Percentiles rank a stretch among this genome's conserved stretches.
These are phyloP conservation scores for Luffa acutangula DNA, from an alignment of 306 rosid species.

Conservation along the genomic window DNA sequence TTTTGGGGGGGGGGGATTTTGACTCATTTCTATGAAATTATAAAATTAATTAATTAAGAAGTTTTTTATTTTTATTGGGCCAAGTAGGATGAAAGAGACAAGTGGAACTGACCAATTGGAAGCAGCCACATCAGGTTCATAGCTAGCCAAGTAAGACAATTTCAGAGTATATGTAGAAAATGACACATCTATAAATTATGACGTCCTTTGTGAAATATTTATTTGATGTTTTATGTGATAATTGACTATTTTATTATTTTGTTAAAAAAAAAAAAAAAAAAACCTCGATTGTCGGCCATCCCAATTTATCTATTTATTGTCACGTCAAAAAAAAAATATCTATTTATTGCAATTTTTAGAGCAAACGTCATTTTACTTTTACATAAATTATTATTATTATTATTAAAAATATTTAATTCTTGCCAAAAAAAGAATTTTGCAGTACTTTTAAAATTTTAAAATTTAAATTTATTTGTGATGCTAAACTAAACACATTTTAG, in stretches of 20 bases:
- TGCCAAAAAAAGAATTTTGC: background rate
- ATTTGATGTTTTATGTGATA: background rate
- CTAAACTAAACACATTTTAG: background rate
- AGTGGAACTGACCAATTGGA: background rate
- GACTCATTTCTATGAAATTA: background rate
- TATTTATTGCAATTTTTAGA: background rate
- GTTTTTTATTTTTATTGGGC: background rate
- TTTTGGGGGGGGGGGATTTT: background rate
- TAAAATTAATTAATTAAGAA: background rate
- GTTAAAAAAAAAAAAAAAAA: background rate
- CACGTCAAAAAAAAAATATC: too few species aligned
- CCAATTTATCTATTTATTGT: background rate
- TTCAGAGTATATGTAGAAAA: conserved; percentile 8
- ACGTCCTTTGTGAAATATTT: conserved; percentile 1
- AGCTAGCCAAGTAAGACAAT: conserved; percentile 1
- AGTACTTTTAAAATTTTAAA: too few species aligned
- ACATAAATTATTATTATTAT: background rate
- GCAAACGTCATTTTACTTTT: background rate
- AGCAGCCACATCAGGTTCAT: conserved; percentile 4
- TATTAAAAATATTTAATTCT: background rate
- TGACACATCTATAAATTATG: background rate
- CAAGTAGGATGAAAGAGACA: conserved; percentile 6
- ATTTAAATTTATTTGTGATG: background rate
- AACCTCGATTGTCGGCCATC: background rate
- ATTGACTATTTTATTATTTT: background rate